These are phyloP conservation scores for Termitomyces sp. DNA, from an alignment of 768 basidiomycete genomes.

Conservation along the genomic window DNA sequence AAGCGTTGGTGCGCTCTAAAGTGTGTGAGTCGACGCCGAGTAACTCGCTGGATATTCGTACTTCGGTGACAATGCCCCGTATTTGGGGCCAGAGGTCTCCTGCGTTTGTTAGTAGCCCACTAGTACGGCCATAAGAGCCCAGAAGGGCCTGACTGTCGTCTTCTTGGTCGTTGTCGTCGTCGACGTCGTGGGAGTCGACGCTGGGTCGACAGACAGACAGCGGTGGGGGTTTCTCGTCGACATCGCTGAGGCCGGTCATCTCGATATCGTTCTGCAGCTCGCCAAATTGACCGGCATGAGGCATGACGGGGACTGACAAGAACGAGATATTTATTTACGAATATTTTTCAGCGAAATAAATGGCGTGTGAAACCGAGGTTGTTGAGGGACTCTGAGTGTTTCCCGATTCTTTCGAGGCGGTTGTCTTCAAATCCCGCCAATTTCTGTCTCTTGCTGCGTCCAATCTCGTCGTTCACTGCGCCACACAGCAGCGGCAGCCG, in stretches of 20 bases:
- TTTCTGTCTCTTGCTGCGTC: too few species aligned
- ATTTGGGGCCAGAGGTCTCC: conserved; percentile 47
- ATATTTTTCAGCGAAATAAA: conserved; percentile 10
- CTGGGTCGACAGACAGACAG: neutral
- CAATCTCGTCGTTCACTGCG: too few species aligned
- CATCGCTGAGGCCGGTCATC: conserved; percentile 25
- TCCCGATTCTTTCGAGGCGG: conserved; percentile 20
- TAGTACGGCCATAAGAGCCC: conserved; percentile 36
- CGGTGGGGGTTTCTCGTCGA: conserved; percentile 5
- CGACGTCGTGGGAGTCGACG: conserved; percentile 25
- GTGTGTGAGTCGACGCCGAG: neutral
- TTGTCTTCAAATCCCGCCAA: too few species aligned
- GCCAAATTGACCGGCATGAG: conserved; percentile 21
- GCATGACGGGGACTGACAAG: conserved; percentile 9
- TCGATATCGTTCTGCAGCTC: conserved; percentile 28
- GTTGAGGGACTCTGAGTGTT: conserved; percentile 27
- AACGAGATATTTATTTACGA: conserved; percentile 5
- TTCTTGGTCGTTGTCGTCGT: conserved; percentile 25
- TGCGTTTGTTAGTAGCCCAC: conserved; percentile 14
- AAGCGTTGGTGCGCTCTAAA: conserved; percentile 81
- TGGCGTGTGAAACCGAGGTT: conserved; percentile 17
- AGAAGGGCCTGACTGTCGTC: conserved; percentile 39
- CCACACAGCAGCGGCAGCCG: too few species aligned
- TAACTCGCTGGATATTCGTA: conserved; percentile 23
- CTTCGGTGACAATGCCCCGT: conserved; percentile 65